phyloP scores from a whole-genome alignment of 495 filamentous ascomycete species.

The Neurospora sp. region DNA sequence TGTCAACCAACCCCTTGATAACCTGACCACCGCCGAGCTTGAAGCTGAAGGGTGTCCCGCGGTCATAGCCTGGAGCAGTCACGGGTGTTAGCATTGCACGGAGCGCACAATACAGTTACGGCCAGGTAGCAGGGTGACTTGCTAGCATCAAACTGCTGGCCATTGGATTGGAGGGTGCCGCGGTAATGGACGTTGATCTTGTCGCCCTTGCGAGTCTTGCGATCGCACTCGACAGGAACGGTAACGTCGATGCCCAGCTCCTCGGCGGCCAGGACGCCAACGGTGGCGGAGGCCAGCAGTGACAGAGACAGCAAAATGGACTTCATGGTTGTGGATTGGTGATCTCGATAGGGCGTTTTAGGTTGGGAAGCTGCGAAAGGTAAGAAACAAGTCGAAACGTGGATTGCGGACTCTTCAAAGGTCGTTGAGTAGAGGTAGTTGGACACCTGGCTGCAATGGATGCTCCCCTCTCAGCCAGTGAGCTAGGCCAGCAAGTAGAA shows the following conservation, averaged over 20 bases:
- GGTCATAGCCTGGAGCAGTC: constrained; percentile 51
- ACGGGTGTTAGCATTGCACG: constrained; percentile 5
- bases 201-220: constrained; percentile 70
- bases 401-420: background rate
- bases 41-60: constrained; percentile 66
- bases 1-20: constrained; percentile 61
- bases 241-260: constrained; percentile 67
- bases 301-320: constrained; percentile 47
- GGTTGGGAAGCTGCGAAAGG: background rate
- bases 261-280: constrained; percentile 40
- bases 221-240: constrained; percentile 51
- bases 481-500: background rate
- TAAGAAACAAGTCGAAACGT: background rate
- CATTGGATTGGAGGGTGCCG: constrained; percentile 57
- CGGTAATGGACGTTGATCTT: constrained; percentile 77
- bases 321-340: constrained; percentile 31
- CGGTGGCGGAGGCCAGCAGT: constrained; percentile 40
- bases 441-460: background rate
- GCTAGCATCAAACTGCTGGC: constrained; percentile 50
- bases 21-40: constrained; percentile 69
- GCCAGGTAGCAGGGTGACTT: constrained; percentile 4
- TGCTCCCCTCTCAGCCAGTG: background rate
- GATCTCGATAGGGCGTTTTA: background rate
- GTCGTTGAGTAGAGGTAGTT: background rate
- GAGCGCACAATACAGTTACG: constrained; percentile 3